These are phyloP conservation scores for Terfezia boudieri DNA, from an alignment of 495 filamentous ascomycete species.

Conservation along the genomic window DNA sequence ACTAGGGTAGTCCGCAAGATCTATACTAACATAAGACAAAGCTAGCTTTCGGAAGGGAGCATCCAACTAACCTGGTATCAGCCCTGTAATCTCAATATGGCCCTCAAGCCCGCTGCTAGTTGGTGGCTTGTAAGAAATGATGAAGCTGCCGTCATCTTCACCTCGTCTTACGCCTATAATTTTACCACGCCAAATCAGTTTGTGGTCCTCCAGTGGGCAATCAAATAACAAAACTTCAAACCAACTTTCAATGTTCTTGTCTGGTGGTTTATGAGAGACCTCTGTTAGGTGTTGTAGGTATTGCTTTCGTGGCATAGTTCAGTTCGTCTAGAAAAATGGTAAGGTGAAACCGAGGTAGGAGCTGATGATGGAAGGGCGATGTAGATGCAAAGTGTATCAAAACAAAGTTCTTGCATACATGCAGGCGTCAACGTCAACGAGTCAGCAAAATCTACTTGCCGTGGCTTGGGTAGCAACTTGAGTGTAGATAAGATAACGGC, in stretches of 20 bases:
- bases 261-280: not conserved
- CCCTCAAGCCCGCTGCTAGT: slow-evolving; percentile 3
- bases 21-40: slow-evolving; percentile 15
- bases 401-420: no score
- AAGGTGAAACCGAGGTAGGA: no score
- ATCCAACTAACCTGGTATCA: slow-evolving; percentile 29
- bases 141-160: slow-evolving; percentile 39
- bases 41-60: not conserved
- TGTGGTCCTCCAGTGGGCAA: no score
- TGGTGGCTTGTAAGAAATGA: slow-evolving; percentile 27
- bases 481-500: no score
- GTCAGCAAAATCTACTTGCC: no score
- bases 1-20: slow-evolving; percentile 42
- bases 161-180: slow-evolving; percentile 27
- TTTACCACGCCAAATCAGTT: not conserved
- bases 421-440: no score
- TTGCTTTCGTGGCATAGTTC: slow-evolving; percentile 6
- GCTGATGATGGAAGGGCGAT: no score
- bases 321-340: no score
- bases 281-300: not conserved
- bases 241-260: not conserved
- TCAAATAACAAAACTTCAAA: no score
- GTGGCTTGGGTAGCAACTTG: no score
- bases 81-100: slow-evolving; percentile 28
- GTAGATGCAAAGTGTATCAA: no score